phyloP scores from a whole-genome alignment of 768 basidiomycete species.

The Tulasnella calospora region DNA sequence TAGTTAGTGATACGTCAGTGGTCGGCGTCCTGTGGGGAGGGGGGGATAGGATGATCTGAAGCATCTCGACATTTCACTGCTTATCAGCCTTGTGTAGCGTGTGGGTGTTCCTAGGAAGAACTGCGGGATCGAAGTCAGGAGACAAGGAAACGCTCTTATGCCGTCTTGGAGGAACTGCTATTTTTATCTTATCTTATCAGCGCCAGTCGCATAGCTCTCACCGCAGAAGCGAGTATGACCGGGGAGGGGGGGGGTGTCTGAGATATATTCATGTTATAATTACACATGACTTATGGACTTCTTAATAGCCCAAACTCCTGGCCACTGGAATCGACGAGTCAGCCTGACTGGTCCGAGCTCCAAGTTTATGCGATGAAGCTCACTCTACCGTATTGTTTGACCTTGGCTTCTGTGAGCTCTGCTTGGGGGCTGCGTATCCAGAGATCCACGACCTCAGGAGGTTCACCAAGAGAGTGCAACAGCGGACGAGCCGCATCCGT shows the following conservation, averaged over 20 bases:
- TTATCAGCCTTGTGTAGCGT: neutral
- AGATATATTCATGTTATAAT: neutral
- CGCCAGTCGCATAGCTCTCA: neutral
- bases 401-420: slow-evolving; percentile 8
- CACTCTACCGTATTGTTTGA: slow-evolving; percentile 8
- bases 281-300: neutral
- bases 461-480: neutral
- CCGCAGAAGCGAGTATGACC: neutral
- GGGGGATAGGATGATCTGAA: neutral
- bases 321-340: slow-evolving; percentile 1
- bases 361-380: neutral
- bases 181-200: neutral
- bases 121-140: neutral
- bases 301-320: slow-evolving; percentile 12
- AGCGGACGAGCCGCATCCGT: neutral
- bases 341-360: neutral
- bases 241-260: neutral
- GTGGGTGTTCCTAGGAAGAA: neutral
- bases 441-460: neutral
- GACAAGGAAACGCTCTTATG: neutral
- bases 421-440: slow-evolving; percentile 1
- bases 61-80: neutral
- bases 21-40: neutral
- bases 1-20: neutral
- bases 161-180: neutral